phyloP scores from a whole-genome alignment of 768 basidiomycete species.

The Mycena capillaripes region DNA sequence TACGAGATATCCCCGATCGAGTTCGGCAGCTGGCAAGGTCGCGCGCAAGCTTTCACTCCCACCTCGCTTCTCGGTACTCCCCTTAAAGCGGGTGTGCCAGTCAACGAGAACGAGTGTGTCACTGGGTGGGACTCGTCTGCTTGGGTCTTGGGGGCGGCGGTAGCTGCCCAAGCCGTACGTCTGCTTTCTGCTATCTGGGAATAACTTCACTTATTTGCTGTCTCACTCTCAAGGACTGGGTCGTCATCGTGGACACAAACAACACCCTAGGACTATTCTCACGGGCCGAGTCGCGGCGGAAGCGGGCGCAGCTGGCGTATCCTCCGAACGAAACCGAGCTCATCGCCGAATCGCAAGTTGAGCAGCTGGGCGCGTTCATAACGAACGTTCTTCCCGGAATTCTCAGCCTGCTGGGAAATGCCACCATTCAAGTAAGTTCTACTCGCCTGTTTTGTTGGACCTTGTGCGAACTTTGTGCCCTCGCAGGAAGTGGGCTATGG shows the following conservation, averaged over 20 bases:
- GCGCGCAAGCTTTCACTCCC: conserved; percentile 18
- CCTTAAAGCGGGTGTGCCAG: conserved; percentile 16
- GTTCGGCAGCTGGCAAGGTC: conserved; percentile 23
- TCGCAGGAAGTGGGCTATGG: conserved; percentile 22
- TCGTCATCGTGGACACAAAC: conserved; percentile 18
- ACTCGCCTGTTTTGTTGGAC: background rate
- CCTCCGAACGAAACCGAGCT: conserved; percentile 21
- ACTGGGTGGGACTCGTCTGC: conserved; percentile 19
- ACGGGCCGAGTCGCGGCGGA: conserved; percentile 5
- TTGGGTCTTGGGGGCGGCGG: conserved; percentile 15
- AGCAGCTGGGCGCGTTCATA: conserved; percentile 1
- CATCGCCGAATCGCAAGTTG: background rate
- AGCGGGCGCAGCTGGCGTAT: conserved; percentile 4
- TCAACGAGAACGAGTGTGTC: conserved; percentile 15
- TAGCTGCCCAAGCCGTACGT: conserved; percentile 8
- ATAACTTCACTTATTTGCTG: background rate
- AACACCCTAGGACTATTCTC: conserved; percentile 18
- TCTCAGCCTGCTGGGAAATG: conserved; percentile 14
- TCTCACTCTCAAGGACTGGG: conserved; percentile 18
- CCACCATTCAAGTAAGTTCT: conserved; percentile 19
- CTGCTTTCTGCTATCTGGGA: background rate
- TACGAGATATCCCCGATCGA: conserved; percentile 23
- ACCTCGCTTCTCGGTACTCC: conserved; percentile 20
- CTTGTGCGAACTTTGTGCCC: background rate
- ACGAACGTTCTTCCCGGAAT: conserved; percentile 2